These are phyloP conservation scores for Panicum virgatum DNA, from an alignment of 202 grass and related monocot genomes.

Conservation along the genomic window DNA sequence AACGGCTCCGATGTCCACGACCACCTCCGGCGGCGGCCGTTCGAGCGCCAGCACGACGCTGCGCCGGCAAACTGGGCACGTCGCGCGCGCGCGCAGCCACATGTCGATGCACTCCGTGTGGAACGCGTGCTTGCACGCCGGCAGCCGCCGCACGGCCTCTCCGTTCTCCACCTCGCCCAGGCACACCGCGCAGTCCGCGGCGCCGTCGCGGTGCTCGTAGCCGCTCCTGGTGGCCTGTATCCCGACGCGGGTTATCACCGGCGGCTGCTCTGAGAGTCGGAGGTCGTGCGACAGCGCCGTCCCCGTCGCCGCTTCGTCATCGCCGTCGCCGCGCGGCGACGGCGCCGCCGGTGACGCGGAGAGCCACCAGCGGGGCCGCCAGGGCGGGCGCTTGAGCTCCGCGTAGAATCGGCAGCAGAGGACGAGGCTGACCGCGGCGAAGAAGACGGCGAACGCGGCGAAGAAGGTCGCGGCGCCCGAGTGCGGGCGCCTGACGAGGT, in stretches of 20 bases:
- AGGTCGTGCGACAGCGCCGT: neutral
- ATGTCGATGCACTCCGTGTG: slow-evolving; percentile 38
- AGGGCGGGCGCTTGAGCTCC: slow-evolving; percentile 34
- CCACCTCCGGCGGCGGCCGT: no score
- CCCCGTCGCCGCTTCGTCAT: neutral
- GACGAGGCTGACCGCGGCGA: slow-evolving; percentile 16
- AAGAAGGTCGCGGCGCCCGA: slow-evolving; percentile 22
- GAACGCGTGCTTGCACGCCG: slow-evolving; percentile 44
- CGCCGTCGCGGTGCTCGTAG: neutral
- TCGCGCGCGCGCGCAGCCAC: slow-evolving; percentile 23
- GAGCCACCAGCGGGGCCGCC: slow-evolving; percentile 29
- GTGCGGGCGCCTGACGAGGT: slow-evolving; percentile 8
- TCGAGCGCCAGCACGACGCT: neutral
- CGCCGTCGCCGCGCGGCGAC: neutral
- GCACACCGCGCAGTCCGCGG: slow-evolving; percentile 26
- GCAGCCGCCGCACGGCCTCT: slow-evolving; percentile 35
- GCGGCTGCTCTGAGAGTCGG: neutral
- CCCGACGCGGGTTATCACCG: neutral
- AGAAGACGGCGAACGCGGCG: slow-evolving; percentile 11
- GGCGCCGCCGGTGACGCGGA: neutral
- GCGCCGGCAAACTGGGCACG: slow-evolving; percentile 30
- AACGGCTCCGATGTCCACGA: no score
- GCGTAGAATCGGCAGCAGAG: slow-evolving; percentile 50
- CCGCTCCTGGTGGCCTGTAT: neutral
- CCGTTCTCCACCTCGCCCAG: slow-evolving; percentile 31